Evolutionary conservation across 2,329 filamentous ascomycete species (phyloP), one percentile per base, ranked within the genome.

Genomic region (Pseudofabraea citricarpa): DNA sequence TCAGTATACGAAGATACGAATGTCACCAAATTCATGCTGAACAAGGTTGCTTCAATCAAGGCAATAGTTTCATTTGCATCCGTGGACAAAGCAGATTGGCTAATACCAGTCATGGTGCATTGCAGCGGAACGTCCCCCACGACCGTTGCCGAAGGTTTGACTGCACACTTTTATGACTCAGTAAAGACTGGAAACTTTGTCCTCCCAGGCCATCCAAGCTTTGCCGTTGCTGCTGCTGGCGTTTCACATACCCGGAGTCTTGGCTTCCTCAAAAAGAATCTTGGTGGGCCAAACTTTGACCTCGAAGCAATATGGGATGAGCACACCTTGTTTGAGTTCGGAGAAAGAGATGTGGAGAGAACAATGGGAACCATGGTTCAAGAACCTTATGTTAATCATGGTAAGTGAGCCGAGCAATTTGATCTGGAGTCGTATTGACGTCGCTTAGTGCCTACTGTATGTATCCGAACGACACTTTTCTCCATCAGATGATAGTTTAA

Each of bases 311-410:
- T 90, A 40, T 91, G 86, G 86, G 84, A 89, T 8, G 84, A 90
- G 61, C 85, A 91, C 59, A 85, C 82, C 0, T 72, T 73, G 33
- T 84, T 75, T 52, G 84, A 90, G 58, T 90, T 90, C 58, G 77
- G 63, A 1, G 77, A 81, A 43, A 73, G 84, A 9, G 78, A 77
- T 2, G 84, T 88, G 0, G 79, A 79, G 49, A 75, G 79, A 50
- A 90, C 85, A 0, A 90, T 90, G 85, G 72, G 71, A 15, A 90
- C 85, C 0, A 90, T 90, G 85, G 84, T 89, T 2, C 72, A 81
- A 36, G 79, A 88, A 59, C 86, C 85, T 2, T 89, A 90, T 55
- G 85, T 90, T 1, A 90, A 90, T 57, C 83, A 90, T 84, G 0
- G 71, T 81, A 54, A 68, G 73, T 54, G n/a, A 12, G 13, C 27